These are phyloP conservation scores for Rutstroemia sp. DNA, from an alignment of 2,329 filamentous ascomycete genomes.

Conservation along the genomic window DNA sequence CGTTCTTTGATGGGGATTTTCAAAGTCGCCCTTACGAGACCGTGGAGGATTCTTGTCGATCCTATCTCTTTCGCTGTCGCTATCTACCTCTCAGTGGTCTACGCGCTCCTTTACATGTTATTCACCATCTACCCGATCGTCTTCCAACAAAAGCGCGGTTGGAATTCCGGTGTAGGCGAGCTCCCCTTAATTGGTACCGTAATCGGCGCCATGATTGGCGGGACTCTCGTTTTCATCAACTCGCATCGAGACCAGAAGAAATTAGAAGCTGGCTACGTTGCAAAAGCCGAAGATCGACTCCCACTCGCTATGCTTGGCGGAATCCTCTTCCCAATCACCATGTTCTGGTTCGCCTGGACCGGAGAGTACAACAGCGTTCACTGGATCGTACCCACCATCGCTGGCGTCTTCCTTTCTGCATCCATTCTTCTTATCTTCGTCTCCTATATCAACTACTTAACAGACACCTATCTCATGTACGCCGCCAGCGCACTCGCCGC, in stretches of 20 bases:
- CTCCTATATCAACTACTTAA: conserved; percentile 48
- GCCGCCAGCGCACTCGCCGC: conserved; percentile 49
- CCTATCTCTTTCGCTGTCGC: conserved; percentile 78
- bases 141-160: conserved; percentile 33
- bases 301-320: conserved; percentile 48
- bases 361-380: conserved; percentile 39
- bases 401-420: conserved; percentile 35
- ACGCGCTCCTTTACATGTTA: conserved; percentile 25
- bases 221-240: conserved; percentile 39
- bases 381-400: conserved; percentile 40
- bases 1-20: conserved; percentile 40
- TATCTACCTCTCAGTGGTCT: conserved; percentile 62
- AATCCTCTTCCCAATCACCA: conserved; percentile 42
- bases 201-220: conserved; percentile 34
- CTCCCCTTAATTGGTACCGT: conserved; percentile 61
- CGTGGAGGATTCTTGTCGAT: conserved; percentile 86
- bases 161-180: conserved; percentile 45
- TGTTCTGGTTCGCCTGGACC: conserved; percentile 46
- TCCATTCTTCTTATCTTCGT: conserved; percentile 43
- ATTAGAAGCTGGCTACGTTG: conserved; percentile 23
- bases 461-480: conserved; percentile 35
- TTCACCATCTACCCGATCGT: conserved; percentile 28
- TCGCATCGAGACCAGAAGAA: conserved; percentile 31
- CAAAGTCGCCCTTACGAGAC: conserved; percentile 80
- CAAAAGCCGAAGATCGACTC: conserved; percentile 39